Base-by-base conservation (phyloP, 148 eudicot genomes). In the Dianthus caryophyllus region DNA sequence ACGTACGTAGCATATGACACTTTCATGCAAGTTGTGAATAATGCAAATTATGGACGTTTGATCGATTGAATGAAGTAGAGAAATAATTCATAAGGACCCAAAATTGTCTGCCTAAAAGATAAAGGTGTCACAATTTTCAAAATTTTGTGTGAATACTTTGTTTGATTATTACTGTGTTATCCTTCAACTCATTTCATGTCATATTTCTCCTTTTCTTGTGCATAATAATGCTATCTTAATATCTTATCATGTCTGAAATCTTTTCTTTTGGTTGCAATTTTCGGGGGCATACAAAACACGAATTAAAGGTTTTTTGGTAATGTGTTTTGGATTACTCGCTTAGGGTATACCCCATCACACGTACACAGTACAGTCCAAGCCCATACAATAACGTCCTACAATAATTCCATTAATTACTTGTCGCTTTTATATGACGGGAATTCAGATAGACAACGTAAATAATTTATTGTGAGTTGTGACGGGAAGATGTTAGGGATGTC, bases 311-410 rank as follows among this genome's bases (percentile, higher is more conserved):
- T 50, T 51, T 67, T 59, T n/a, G n/a, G 75, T 62, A 76, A 78
- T 22, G 51, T 49, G 25, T 75, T 16, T 73, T 61, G 80, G 58
- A 36, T 61, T 58, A 14, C 64, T 69, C 63, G 58, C 49, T n/a
- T 18, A 29, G 48, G 1, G 5, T n/a, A 17, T 56, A 56, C 65
- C 54, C 81, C 82, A 78, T 76, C 62, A 78, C 75, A 60, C 7
- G 4, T 33, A n/a, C 69, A 1, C 20, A 3, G 8, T 8, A 52
- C 63, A 52, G 63, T 59, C 53, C 52, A 29, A 51, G 70, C 82
- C 81, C 82, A 81, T 81, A 76, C 78, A 78, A 76, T 81, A 56
- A 26, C 1, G 18, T n/a, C 38, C 15, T 56, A 41, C 44, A 41
- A 41, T 33, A 33, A 33, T 33, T 33, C 38, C 38, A 33, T 2